Percentiles rank a stretch among this genome's conserved stretches.
Evolutionary conservation across 2,329 filamentous ascomycete genomes (phyloP).

Genomic region (Colletotrichum melonis): DNA sequence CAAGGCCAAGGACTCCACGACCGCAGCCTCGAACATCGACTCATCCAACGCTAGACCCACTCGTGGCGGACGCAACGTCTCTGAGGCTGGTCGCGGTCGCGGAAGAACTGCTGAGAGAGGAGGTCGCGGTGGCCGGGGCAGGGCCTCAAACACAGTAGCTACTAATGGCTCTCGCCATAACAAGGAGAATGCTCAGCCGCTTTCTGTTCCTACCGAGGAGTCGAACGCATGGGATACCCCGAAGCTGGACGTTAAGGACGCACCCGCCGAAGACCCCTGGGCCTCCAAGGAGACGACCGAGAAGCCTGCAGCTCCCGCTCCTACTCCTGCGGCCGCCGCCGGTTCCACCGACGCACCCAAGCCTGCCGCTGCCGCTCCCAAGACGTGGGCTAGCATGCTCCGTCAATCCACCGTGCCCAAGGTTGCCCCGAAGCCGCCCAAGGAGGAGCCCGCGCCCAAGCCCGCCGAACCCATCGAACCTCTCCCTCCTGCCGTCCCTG

Average conservation of each 20-base stretch:
- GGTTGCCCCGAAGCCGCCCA: slow-evolving; percentile 63
- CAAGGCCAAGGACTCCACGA: slow-evolving; percentile 75
- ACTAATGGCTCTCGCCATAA: slow-evolving; percentile 71
- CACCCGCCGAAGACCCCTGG: slow-evolving; percentile 48
- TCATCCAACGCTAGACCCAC: slow-evolving; percentile 59
- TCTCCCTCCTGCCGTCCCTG: slow-evolving; percentile 39
- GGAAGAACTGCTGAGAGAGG: slow-evolving; percentile 73
- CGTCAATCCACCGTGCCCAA: slow-evolving; percentile 69
- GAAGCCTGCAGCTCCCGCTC: slow-evolving; percentile 47
- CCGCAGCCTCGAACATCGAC: slow-evolving; percentile 62
- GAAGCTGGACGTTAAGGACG: slow-evolving; percentile 50
- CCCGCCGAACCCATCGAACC: slow-evolving; percentile 58
- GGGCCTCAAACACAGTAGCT: slow-evolving; percentile 64
- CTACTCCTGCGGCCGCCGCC: slow-evolving; percentile 43
- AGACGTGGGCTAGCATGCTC: slow-evolving; percentile 83
- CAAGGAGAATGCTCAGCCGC: slow-evolving; percentile 60
- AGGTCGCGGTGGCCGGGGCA: slow-evolving; percentile 71
- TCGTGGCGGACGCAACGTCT: slow-evolving; percentile 71
- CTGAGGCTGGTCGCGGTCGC: slow-evolving; percentile 70
- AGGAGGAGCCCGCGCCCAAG: slow-evolving; percentile 60
- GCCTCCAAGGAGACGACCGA: slow-evolving; percentile 54
- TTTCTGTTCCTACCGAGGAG: slow-evolving; percentile 78
- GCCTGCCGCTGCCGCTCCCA: slow-evolving; percentile 55
- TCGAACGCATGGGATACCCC: slow-evolving; percentile 68
- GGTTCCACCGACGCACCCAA: slow-evolving; percentile 51